Evolutionary conservation across 2,329 filamentous ascomycete genomes (phyloP).

Genomic region (Scedosporium aurantiacum): DNA sequence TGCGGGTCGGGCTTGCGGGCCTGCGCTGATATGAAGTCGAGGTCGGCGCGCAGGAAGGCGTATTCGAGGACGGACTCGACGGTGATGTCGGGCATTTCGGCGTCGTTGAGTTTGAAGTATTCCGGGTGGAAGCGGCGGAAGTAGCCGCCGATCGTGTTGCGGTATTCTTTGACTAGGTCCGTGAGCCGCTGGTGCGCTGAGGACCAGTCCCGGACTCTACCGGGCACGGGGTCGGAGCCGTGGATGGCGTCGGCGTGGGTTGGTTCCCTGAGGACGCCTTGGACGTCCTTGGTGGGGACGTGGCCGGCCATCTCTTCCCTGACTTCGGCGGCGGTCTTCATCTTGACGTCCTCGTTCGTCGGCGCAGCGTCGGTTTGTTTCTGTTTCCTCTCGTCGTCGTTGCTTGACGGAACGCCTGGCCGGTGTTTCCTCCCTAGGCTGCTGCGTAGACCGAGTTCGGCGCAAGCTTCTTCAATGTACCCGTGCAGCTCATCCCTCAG

Average conservation of each 20-base stretch:
- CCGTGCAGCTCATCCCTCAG: constrained; percentile 72
- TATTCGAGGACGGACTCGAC: constrained; percentile 77
- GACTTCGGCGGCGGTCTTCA: constrained; percentile 38
- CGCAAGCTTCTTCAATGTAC: constrained; percentile 76
- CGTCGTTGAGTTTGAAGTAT: constrained; percentile 23
- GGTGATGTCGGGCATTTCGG: constrained; percentile 34
- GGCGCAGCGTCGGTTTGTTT: constrained; percentile 6
- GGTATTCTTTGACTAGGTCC: constrained; percentile 65
- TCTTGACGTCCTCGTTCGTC: constrained; percentile 24
- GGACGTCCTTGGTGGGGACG: constrained; percentile 17
- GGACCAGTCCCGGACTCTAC: constrained; percentile 35
- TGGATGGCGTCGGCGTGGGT: constrained; percentile 25
- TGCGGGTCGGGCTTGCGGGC: constrained; percentile 67
- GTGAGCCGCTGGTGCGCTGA: constrained; percentile 53
- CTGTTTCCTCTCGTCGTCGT: constrained; percentile 24
- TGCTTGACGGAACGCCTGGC: constrained; percentile 18
- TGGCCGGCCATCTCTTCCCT: constrained; percentile 25
- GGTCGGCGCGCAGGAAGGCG: constrained; percentile 84
- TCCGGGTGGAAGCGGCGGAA: constrained; percentile 82
- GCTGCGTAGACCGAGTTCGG: constrained; percentile 65
- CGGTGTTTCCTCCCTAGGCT: constrained; percentile 47
- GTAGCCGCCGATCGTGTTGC: constrained; percentile 80
- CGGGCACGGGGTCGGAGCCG: constrained; percentile 32
- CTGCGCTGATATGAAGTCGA: constrained; percentile 88
- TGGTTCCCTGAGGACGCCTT: constrained; percentile 22